phyloP scores from a whole-genome alignment of 2,329 filamentous ascomycete genomes.

The Cladobotryum mycophilum region DNA sequence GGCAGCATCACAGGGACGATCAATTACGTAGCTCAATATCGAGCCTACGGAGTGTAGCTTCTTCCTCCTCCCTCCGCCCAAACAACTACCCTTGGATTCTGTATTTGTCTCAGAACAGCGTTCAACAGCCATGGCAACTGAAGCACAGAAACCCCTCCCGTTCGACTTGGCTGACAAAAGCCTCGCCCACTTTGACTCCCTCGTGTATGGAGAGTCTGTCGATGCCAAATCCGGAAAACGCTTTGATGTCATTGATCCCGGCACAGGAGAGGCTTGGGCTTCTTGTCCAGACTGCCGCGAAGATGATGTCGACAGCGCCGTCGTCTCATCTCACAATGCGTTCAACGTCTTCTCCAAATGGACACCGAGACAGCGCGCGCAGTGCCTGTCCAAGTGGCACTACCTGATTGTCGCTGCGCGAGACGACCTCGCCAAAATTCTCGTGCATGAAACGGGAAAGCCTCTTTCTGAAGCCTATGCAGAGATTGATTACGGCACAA shows the following conservation, averaged over 20 bases:
- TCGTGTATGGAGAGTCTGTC: slow-evolving; percentile 43
- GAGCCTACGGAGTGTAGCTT: no score
- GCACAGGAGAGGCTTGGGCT: slow-evolving; percentile 43
- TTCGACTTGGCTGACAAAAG: slow-evolving; percentile 40
- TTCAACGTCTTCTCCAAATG: slow-evolving; percentile 33
- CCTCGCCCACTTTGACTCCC: slow-evolving; percentile 44
- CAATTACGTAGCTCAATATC: no score
- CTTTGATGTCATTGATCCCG: slow-evolving; percentile 49
- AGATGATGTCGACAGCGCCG: slow-evolving; percentile 33
- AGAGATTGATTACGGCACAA: slow-evolving; percentile 49
- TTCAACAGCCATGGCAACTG: no score
- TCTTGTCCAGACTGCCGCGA: slow-evolving; percentile 41
- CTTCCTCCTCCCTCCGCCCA: no score
- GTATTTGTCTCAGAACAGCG: no score
- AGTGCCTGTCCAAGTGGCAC: slow-evolving; percentile 32
- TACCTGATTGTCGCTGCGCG: slow-evolving; percentile 27
- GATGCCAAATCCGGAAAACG: slow-evolving; percentile 38
- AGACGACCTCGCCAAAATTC: slow-evolving; percentile 33
- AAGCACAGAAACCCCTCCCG: slow-evolving; percentile 19
- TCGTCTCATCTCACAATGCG: slow-evolving; percentile 29
- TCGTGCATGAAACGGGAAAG: slow-evolving; percentile 50
- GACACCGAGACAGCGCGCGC: slow-evolving; percentile 29
- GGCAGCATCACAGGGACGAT: no score
- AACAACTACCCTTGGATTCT: no score
- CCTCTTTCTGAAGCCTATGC: slow-evolving; percentile 46